Conservation (phyloP, 306 rosid genomes). For the Aeschynomene evenia region DNA sequence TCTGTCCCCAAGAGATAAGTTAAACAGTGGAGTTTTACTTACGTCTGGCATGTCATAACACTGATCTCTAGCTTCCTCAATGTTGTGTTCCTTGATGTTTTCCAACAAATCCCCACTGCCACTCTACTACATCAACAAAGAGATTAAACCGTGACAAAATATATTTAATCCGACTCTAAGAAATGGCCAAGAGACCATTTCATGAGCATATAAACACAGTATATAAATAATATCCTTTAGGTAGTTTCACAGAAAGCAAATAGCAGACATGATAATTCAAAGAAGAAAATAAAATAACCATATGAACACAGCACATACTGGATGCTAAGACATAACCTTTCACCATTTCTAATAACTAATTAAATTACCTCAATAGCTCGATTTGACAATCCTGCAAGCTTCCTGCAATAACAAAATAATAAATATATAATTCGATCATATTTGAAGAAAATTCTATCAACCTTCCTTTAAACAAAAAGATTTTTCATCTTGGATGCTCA, state of each 20-base stretch:
- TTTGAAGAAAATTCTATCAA: slow-evolving; percentile 7
- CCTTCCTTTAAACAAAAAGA: not conserved
- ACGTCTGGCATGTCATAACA: slow-evolving; percentile 35
- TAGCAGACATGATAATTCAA: slow-evolving; percentile 10
- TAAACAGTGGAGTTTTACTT: slow-evolving; percentile 30
- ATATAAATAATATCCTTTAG: not conserved
- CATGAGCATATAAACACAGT: slow-evolving; percentile 17
- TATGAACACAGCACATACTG: slow-evolving; percentile 14
- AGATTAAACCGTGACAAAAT: slow-evolving; percentile 23
- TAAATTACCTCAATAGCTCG: slow-evolving; percentile 49
- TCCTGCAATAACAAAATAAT: slow-evolving; percentile 51
- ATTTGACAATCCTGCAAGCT: slow-evolving; percentile 32
- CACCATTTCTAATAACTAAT: not conserved
- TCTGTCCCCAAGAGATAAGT: slow-evolving; percentile 23
- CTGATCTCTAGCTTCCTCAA: slow-evolving; percentile 25
- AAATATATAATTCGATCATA: slow-evolving; percentile 14
- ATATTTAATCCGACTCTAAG: not conserved
- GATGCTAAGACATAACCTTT: not conserved
- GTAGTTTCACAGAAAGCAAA: slow-evolving; percentile 3
- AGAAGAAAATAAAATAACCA: slow-evolving; percentile 12
- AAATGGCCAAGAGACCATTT: slow-evolving; percentile 13
- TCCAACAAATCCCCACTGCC: slow-evolving; percentile 29
- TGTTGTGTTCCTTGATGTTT: slow-evolving; percentile 29
- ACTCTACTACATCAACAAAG: slow-evolving; percentile 37
- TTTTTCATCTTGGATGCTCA: slow-evolving; percentile 3